Base-by-base conservation (phyloP, 2,329 filamentous ascomycete genomes). In the Drechslerella coelobrocha region DNA sequence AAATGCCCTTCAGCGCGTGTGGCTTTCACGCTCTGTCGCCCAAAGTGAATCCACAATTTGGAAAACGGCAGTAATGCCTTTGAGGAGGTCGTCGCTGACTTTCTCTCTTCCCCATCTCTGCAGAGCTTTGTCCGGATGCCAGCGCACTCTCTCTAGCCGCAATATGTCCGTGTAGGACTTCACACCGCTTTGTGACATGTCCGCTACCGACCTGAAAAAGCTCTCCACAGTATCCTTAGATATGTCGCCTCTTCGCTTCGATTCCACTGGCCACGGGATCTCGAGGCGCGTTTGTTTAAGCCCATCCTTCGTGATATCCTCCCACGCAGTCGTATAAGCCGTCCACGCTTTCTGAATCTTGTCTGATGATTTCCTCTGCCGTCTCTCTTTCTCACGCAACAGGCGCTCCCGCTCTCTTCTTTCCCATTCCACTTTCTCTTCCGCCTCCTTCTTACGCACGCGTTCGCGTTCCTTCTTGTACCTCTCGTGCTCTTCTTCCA, bases 81-180 rank as follows among this genome's bases (percentile, higher is more conserved):
- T 86, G 83, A 96, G 88, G 2, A 90, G 86, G 2, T 83, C 83
- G 23, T 86, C 83, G 51, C 92, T 88, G 52, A 96, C 86, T 12
- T 83, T 82, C 68, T 85, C 81, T 0, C 85, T 86, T 2, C 91
- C 90, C 69, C 96, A 88, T 57, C 87, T 86, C 80, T 97, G 94
- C 81, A 97, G 91, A 61, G 97, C 89, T 82, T 97, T 99, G 80
- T 99, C 94, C 2, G 94, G 94, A 81, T 99, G 94, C 94, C 94
- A 99, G 14, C 92, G 84, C 17, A 97, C 88, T 55, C 94, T 86
- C 81, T 99, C 94, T 3, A 86, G 81, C 79, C 96, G 96, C 56
- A 97, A 82, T 3, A 84, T 78, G 47, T 83, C 81, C 14, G 48
- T 17, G 37, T 65, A 66, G 63, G 81, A 79, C 8, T 72, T 74